Evolutionary conservation across 306 rosid species (phyloP), one percentile per base, ranked within the genome.

Genomic region (Echinosophora koreensis): DNA sequence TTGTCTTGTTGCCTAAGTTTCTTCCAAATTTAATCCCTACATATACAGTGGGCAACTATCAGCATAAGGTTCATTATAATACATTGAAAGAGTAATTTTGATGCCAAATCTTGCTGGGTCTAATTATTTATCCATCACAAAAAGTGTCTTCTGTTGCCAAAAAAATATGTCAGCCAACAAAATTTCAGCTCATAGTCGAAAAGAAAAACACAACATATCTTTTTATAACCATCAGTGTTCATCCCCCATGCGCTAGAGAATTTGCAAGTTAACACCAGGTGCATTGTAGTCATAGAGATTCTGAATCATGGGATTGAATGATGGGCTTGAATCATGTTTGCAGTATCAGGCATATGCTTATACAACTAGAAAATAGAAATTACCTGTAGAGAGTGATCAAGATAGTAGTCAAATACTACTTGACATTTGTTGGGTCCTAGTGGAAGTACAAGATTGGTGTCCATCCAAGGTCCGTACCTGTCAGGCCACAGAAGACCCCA

Each of bases 391-490:
- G 93, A 67, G 86, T 86, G 74, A 79, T 90, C 98, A 56, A 92
- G 94, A 81, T 88, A 94, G 81, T 90, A 94, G 78, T 94, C 96
- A 79, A 89, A 94, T 80, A 89, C 82, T 37, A 92, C 93, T 73
- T 35, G 88, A 74, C 97, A 92, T 89, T 87, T 92, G 67, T 80
- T 78, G 30, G 89, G 90, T 89, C 93, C 97, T 17, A 92, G 85
- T 12, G 98, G 98, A 60, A 92, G 86, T 74, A 94, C 98, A 27
- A 94, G 94, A 80, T 94, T 94, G 68, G 95, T 92, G 76, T 92
- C 98, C 98, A 92, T 92, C 97, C 97, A 94, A 68, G 98, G 97
- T 82, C 98, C 98, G 86, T 94, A 94, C 82, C 98, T 92, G 74
- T 47, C 15, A 75, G 22, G 56, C 74, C 75, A 69, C 35, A 35